phyloP scores from a whole-genome alignment of 2,329 filamentous ascomycete species.

The Juglanconis juglandina region DNA sequence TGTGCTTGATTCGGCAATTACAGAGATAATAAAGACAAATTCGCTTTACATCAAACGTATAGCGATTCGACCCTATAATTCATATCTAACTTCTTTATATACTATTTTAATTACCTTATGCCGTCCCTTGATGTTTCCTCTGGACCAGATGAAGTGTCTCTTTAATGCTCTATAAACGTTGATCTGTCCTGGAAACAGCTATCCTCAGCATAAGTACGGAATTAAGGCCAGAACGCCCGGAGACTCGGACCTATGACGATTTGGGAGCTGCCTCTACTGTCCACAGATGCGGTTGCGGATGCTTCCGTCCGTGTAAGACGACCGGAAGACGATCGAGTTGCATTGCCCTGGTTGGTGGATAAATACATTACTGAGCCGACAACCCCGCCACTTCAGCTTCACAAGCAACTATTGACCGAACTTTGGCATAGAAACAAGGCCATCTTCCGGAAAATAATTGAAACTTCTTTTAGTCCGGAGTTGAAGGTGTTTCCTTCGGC shows the following conservation, averaged over 20 bases:
- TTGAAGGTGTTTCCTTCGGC: not conserved
- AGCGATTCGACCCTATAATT: too few species aligned
- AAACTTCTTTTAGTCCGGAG: not conserved
- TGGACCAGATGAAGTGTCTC: too few species aligned
- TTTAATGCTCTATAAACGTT: too few species aligned
- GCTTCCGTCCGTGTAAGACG: constrained; percentile 4
- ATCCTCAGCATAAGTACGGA: not conserved
- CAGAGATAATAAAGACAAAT: too few species aligned
- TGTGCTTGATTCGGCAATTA: too few species aligned
- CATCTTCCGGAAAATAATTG: not conserved
- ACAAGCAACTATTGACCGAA: not conserved
- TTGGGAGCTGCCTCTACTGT: not conserved
- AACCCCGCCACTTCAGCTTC: not conserved
- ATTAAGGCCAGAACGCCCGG: not conserved
- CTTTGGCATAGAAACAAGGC: not conserved
- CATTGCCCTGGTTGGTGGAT: constrained; percentile 15
- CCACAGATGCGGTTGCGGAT: not conserved
- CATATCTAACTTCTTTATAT: too few species aligned
- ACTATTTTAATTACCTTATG: too few species aligned
- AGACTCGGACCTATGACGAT: not conserved
- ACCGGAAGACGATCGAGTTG: not conserved
- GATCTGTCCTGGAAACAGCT: too few species aligned
- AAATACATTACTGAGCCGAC: not conserved
- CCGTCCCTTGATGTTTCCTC: too few species aligned
- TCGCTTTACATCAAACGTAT: too few species aligned